Base-by-base conservation (phyloP, 2,329 filamentous ascomycete species). In the Rutstroemia sydowiana region DNA sequence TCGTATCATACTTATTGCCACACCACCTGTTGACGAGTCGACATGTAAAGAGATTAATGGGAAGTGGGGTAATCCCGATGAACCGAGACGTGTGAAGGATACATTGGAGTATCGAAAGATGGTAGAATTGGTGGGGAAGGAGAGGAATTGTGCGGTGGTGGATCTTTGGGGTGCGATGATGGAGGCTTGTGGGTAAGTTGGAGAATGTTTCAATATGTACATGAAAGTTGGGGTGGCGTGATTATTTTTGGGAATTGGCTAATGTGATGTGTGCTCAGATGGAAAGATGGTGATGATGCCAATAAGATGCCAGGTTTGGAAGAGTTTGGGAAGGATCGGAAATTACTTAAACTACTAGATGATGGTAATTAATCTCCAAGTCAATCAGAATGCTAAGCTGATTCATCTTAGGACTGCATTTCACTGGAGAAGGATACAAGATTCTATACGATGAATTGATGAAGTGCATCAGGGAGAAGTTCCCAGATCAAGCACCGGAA, bases 21-120 rank as follows among this genome's bases (percentile, higher is more conserved):
- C 91, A n/a, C 87, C 90, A 1, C 91, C 90, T 0, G 70, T 93
- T 40, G 86, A 95, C 61, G 84, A 95, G 69, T 83, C 88, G 66
- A 78, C 83, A 55, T 70, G 59, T 5, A 41, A 34, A 18, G 51
- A 54, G 21, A 47, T 44, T 5, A 49, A 46, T 39, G 37, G 47
- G 26, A 43, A 47, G 79, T 34, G 73, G 73, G 48, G 65, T 65
- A 55, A 67, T 75, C 31, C 77, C 80, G 63, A 54, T 37, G 45
- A 51, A 8, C 47, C 54, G 8, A 30, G 55, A 45, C 45, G 52
- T 16, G 71, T 69, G 59, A 73, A 73, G 61, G 77, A 73, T 57
- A 75, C 79, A 20, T 60, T 75, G 69, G 73, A 88, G 73, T 69
- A 88, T 68, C 64, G 80, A 68, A 63, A 75, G 66, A 70, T 82